Base-by-base conservation (phyloP, 2,329 filamentous ascomycete species). In the Arachnomyces sp. region DNA sequence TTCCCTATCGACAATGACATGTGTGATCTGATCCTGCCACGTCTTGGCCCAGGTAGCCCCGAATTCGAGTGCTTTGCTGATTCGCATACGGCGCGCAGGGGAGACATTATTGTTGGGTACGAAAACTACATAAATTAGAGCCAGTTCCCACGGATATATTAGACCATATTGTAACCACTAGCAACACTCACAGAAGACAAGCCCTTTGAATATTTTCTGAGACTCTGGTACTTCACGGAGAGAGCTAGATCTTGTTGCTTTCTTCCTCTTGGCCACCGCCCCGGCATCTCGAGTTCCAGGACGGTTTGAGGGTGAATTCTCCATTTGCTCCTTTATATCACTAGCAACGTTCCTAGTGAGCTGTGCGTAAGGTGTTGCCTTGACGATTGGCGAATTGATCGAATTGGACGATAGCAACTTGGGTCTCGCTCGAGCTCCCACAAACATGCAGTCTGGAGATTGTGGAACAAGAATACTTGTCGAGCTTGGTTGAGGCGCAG, bases 81-180 rank as follows among this genome's bases (percentile, higher is more conserved):
- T 94, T 3, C 84, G 79, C 43, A 80, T 61, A 40, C 76, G 76
- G 30, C 89, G 76, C 6, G 75, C 69, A 8, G 75, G 73, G 25
- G 81, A 76, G 34, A 83, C 73, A 47, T 90, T 82, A 47, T 87
- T 77, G 49, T 92, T 84, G 0, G 88, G 90, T 4, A 94, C 77
- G 57, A 92, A 94, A 62, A 78, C 69, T 72, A 25, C 14, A 11
- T 14, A 11, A 7, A 25, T 13, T 12, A 29, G 9, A 38, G 15
- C 16, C 14, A 37, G 13, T 4, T 16, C n/a, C 13, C 8, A 1
- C 12, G 9, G 12, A 30, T 38, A 7, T 6, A 25, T 5, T 5
- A 25, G 20, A 25, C 5, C n/a, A n/a, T 16, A 39, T 4, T 11
- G 16, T 2, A 3, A 16, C 12, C 7, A 12, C n/a, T 14, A 28